Percentiles rank a stretch among this genome's conserved stretches.
phyloP scores from a whole-genome alignment of 169 alveolate species.

The Eimeria acervulina region DNA sequence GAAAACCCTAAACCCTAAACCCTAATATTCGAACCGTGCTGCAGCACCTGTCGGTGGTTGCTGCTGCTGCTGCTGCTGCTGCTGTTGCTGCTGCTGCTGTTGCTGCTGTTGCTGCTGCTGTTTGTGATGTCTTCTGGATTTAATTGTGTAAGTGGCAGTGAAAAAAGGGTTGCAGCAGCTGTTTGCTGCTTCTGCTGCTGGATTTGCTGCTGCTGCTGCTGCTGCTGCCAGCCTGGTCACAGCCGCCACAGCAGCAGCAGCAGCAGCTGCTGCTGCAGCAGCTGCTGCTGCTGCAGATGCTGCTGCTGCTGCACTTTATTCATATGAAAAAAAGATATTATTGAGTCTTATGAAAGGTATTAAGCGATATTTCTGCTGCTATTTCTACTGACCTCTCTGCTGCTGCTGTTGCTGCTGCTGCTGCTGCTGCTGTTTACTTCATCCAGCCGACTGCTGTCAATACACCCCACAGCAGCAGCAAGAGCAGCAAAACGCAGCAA shows the following conservation, averaged over 20 bases:
- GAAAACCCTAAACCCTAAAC: background rate
- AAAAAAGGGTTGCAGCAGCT: background rate
- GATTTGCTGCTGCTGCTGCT: background rate
- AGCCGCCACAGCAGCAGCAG: background rate
- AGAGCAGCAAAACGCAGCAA: no score
- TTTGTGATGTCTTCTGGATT: background rate
- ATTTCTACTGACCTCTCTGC: background rate
- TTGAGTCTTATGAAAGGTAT: background rate
- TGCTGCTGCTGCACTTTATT: background rate
- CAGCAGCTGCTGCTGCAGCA: background rate
- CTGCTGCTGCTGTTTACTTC: background rate
- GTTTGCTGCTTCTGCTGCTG: background rate
- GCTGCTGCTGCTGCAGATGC: background rate
- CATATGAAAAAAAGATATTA: background rate
- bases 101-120: constrained; percentile 6
- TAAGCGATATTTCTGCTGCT: background rate
- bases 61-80: background rate
- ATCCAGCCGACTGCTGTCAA: background rate
- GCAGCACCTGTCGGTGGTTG: background rate
- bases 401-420: constrained; percentile 38
- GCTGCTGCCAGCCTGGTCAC: constrained; percentile 12
- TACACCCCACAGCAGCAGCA: no score
- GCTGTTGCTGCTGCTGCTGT: background rate
- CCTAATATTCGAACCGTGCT: background rate
- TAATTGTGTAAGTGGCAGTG: background rate